Evolutionary conservation across 2,329 filamentous ascomycete species (phyloP), one percentile per base, ranked within the genome.

Genomic region (Pseudocercospora fijiensis): DNA sequence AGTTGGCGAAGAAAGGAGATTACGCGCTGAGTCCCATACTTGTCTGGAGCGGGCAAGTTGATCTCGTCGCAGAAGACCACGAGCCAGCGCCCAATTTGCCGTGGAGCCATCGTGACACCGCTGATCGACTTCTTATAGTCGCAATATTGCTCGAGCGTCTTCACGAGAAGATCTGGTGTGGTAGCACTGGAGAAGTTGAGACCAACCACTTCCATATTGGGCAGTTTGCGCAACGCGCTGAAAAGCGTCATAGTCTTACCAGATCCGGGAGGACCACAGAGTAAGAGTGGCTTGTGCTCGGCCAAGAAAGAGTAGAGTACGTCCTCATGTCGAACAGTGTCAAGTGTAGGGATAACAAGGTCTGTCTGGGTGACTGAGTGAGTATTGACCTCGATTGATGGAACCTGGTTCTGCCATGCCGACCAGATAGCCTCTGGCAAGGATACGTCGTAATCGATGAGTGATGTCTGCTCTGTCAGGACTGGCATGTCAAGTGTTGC

Each of bases 211-310:
- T 99, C 95, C 93, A 99, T 97, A 76, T 97, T 97, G 3, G 94
- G 94, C 63, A 99, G 83, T 79, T 99, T 99, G 68, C 95, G 89
- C 60, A 99, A 86, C 33, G 95, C 95, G 76, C 94, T 97, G 82
- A 99, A 99, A 11, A 99, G 83, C 10, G 95, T 99, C 95, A 99
- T 99, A 4, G 95, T 99, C 82, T 99, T 99, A 83, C 95, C 95
- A 58, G 95, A 99, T 81, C 95, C 95, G 63, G 95, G 95, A 75
- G 95, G 96, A 77, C 95, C 96, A 76, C 95, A 99, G 16, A 99
- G 89, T 58, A 99, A 83, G 18, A 99, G 83, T 11, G 96, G 95
- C 81, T 99, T 99, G 77, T 99, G 95, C 77, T 99, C 95, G 16
- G 96, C 95, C 51, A 99, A 86, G 95, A 95, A 99, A 3, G 96